phyloP scores from a whole-genome alignment of 2,329 filamentous ascomycete genomes.

The Alternaria arbusti region DNA sequence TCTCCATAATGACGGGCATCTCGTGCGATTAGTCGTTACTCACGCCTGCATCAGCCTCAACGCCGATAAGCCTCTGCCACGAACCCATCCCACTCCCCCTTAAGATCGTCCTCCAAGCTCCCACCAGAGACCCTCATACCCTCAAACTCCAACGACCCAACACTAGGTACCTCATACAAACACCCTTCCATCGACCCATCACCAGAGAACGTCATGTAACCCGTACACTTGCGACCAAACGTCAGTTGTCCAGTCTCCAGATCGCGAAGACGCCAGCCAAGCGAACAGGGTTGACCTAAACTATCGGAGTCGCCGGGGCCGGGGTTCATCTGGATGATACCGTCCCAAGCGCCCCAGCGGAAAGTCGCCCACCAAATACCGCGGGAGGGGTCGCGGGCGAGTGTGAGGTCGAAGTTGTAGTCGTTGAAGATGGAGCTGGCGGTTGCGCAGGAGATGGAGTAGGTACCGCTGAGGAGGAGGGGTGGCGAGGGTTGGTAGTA shows the following conservation, averaged over 20 bases:
- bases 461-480: slow-evolving; percentile 53
- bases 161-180: slow-evolving; percentile 35
- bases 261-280: slow-evolving; percentile 44
- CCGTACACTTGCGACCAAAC: slow-evolving; percentile 45
- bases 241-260: slow-evolving; percentile 23
- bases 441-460: slow-evolving; percentile 47
- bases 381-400: slow-evolving; percentile 16
- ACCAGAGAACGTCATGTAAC: slow-evolving; percentile 38
- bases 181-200: slow-evolving; percentile 22
- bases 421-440: slow-evolving; percentile 14
- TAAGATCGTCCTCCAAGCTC: slow-evolving; percentile 27
- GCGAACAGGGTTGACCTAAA: slow-evolving; percentile 5
- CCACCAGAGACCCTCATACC: slow-evolving; percentile 30
- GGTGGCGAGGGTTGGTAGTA: slow-evolving; percentile 5
- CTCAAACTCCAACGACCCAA: slow-evolving; percentile 32
- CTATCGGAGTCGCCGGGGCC: slow-evolving; percentile 16
- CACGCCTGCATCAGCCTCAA: not conserved
- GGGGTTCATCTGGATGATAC: slow-evolving; percentile 51
- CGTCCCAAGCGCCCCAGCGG: slow-evolving; percentile 51
- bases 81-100: slow-evolving; percentile 35
- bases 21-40: too few relatives aligned
- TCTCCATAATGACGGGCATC: too few relatives aligned
- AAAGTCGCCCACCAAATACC: slow-evolving; percentile 58
- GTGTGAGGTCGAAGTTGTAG: slow-evolving; percentile 49
- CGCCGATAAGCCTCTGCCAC: slow-evolving; percentile 35